Evolutionary conservation across 2,329 filamentous ascomycete genomes (phyloP), one percentile per base, ranked within the genome.

Genomic region (Alternaria conjuncta): DNA sequence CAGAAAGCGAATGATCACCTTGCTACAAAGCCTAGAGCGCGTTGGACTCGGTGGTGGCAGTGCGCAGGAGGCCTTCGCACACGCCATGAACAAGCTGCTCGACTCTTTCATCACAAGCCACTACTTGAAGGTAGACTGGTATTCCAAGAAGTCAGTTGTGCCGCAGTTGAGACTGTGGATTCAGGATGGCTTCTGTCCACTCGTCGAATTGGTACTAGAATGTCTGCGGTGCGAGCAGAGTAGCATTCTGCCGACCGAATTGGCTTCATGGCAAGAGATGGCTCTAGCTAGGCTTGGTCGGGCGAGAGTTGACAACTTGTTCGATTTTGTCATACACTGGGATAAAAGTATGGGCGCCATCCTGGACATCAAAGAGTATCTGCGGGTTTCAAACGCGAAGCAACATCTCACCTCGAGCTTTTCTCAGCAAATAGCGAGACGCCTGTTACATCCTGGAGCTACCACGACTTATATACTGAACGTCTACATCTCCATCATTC

Each of bases 251-350:
- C 63, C 73, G 10, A 68, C 70, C 13, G 76, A 92, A 63, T 83
- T 91, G 45, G 86, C 89, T 67, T 88, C 87, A 65, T 93, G 90
- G 87, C 90, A 90, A 74, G 88, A 91, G 44, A 89, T 91, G 71
- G 90, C 90, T 15, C 79, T 92, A 47, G 87, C 87, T 3, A 86
- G 90, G 47, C 84, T 95, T 15, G 92, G 91, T 3, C 85, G 87
- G 18, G 83, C 92, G 51, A 86, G 92, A 46, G 92, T 91, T 49
- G 84, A 86, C 8, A 89, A 93, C 73, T 83, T 96, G 10, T 95
- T 94, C 72, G 91, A 94, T 73, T 94, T 95, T 73, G 89, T 94
- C 49, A 85, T 92, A 61, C 84, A 86, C 60, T 96, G 92, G 92
- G 91, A 92, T 5, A 80, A 85, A 36, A 93, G 90, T 68, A 84